Evolutionary conservation across 305 asterid species (phyloP), one percentile per base, ranked within the genome.

Genomic region (Solanum hybrid): DNA sequence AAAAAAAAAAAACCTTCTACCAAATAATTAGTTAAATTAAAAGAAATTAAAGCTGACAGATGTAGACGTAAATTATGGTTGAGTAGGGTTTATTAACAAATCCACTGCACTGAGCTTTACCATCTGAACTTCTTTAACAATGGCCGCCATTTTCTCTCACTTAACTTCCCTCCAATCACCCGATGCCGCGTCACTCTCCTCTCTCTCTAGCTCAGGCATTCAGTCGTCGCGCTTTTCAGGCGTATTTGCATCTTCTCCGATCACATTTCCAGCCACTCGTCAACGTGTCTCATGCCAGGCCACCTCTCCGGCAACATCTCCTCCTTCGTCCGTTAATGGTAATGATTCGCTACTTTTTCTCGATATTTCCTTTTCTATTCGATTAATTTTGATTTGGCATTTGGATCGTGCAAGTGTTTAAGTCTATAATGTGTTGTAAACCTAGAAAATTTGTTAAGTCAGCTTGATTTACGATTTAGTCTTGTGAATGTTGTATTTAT

Each of bases 271-370:
- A 22, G 66, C 91, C 4, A 79, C 88, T 88, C 90, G 93, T 90
- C 95, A 91, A 90, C 93, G 93, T 89, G 88, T 95, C 93, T 91
- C 94, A 40, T 95, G 98, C 93, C 99, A 93, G 90, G 26, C 90
- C 85, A 94, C 91, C 89, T 91, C 95, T 90, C 86, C 97, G 89
- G 91, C 93, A 73, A 9, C 71, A 31, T 87, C 90, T 31, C 90
- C 94, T 27, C 78, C 94, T 32, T 89, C 95, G 4, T 82, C 95
- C 73, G 92, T 91, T 90, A 91, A 88, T 85, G 93, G 64, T 76
- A 95, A 94, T 92, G 94, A 98, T 95, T n/a, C 77, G 31, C 11
- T 85, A 2, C 26, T 45, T 71, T 15, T 85, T 86, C 45, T 88
- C 75, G 27, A 26, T 5, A 12, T 14, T 87, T 76, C 64, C 66